These are phyloP conservation scores for Backusella macrospora DNA, from an alignment of 192 early-diverging fungal species.

Conservation along the genomic window DNA sequence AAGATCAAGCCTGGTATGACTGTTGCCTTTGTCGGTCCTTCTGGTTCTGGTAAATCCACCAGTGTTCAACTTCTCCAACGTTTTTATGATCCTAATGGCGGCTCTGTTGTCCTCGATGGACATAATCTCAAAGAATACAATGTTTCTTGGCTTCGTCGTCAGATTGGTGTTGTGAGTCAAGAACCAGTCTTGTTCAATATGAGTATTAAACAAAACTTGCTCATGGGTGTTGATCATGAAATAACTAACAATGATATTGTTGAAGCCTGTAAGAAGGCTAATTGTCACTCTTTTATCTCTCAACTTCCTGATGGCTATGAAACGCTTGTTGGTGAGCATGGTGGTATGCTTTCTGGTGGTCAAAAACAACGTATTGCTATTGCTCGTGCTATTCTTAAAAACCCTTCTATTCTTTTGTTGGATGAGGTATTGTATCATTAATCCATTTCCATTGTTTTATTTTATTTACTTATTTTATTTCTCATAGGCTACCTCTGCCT, in stretches of 20 bases:
- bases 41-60: constrained; percentile 86
- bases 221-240: constrained; percentile 57
- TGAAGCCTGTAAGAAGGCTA: constrained; percentile 65
- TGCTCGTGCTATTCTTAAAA: constrained; percentile 86
- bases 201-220: constrained; percentile 79
- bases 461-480: not conserved
- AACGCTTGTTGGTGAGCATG: constrained; percentile 80
- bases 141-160: constrained; percentile 77
- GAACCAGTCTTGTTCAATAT: constrained; percentile 85
- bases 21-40: constrained; percentile 84
- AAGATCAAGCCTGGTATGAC: constrained; percentile 73
- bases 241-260: constrained; percentile 71
- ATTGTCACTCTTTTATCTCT: constrained; percentile 81
- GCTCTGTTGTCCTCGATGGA: constrained; percentile 73
- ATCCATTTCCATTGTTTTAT: not conserved
- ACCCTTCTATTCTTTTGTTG: constrained; percentile 80
- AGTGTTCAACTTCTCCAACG: constrained; percentile 80
- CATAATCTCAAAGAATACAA: constrained; percentile 73
- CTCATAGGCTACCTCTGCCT: constrained; percentile 67
- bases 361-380: constrained; percentile 97
- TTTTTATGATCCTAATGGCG: constrained; percentile 70
- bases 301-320: constrained; percentile 81
- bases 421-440: constrained; percentile 65
- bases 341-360: constrained; percentile 78
- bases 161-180: constrained; percentile 88